Evolutionary conservation across 192 early-diverging fungal genomes (phyloP), one percentile per base, ranked within the genome.

Genomic region (Coemansia aciculifera): DNA sequence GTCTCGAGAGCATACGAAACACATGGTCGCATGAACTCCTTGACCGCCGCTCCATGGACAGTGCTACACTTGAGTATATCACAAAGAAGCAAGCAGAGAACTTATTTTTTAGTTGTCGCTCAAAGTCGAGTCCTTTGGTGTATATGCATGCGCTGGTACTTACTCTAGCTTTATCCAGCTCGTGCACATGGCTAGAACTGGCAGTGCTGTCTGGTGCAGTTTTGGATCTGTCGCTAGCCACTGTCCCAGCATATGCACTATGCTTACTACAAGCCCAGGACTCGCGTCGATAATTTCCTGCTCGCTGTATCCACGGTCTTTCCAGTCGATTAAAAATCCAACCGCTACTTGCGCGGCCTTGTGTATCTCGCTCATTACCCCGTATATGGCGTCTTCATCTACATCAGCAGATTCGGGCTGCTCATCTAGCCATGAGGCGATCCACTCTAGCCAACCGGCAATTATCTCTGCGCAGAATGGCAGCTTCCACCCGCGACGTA

Each of bases 221-320:
- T 71, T 77, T 6, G 79, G 72, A 34, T 82, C 79, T 7, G 79
- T 82, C n/a, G 79, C 67, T 13, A 82, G 68, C 79, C 79, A 82
- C 56, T 40, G 59, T 3, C 63, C 65, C 21, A 82, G 62, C 12
- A 82, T 56, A 46, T 60, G 79, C 40, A 66, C 62, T 5, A 32
- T 29, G 66, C 74, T 65, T 2, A 73, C 52, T 9, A 74, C 64
- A 10, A 82, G 43, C 37, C 62, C 74, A 2, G 74, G 65, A 2
- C 43, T 39, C 12, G 34, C 48, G 2, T 44, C 59, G 10, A 82
- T 57, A 68, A 82, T 77, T 38, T 57, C 59, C 21, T 37, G 51
- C 1, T 73, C 56, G 63, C 37, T 44, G 56, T 39, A 24, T 17
- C 61, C 51, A 2, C 79, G 79, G 38, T 82, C 74, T 11, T 64